Base-by-base conservation (phyloP, 805 yeast species). In the Sugiyamaella chiloensis region DNA sequence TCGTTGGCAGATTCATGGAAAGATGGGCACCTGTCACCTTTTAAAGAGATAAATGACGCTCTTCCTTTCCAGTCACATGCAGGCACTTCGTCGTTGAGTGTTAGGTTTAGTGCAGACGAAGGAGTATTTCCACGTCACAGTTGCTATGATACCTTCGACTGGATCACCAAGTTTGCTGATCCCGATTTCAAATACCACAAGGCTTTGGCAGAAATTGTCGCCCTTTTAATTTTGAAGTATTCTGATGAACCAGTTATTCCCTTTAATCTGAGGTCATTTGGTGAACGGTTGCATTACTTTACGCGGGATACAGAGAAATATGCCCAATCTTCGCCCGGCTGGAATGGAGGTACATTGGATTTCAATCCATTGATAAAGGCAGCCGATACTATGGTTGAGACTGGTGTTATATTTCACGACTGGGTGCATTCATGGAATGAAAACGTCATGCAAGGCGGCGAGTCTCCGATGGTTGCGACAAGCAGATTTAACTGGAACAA, bases 401-500 rank as follows among this genome's bases (percentile, higher is more conserved):
- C 75, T 19, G 79, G 80, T 1, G 61, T 66, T 2, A 74, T 73
- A 24, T 77, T 80, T 59, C 73, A 71, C 11, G 68, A 72, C 2
- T 85, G 89, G 81, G 61, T 65, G 2, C 65, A 67, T 19, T 78
- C 82, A 5, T 90, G 96, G 96, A 62, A 65, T 19, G 75, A 76
- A 26, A 66, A 78, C 17, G 76, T 77, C 2, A 56, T 65, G 30
- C 71, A 73, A 26, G 76, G 73, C 42, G 69, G 75, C 3, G 90
- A 90, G 61, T 89, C 95, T 1, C 78, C 88, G 1, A 61, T 84
- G 47, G 67, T 87, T 32, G 75, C 90, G 0, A 80, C 82, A 40
- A 81, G 78, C 53, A 72, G 98, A 58, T 79, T 87, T 83, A 79
- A 79, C 48, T 85, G 93, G 87, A 90, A 90, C 64, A 74, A 79